phyloP scores from a whole-genome alignment of 768 basidiomycete genomes.

The Suillus subluteus region DNA sequence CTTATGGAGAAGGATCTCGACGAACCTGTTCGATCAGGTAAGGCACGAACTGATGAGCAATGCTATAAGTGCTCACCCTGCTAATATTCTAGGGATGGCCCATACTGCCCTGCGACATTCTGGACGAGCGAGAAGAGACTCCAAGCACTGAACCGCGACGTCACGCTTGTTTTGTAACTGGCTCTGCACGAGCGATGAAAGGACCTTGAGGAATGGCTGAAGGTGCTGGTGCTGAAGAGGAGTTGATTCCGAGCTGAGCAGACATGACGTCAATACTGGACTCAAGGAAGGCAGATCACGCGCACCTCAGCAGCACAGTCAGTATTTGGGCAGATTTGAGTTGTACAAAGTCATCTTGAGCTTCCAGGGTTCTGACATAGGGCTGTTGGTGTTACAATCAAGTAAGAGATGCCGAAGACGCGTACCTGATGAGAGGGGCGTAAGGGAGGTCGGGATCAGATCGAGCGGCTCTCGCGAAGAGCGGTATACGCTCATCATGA shows the following conservation, averaged over 20 bases:
- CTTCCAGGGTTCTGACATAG: conserved; percentile 67
- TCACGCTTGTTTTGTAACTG: conserved; percentile 73
- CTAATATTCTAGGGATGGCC: conserved; percentile 67
- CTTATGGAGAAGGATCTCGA: conserved; percentile 80
- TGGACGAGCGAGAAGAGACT: conserved; percentile 79
- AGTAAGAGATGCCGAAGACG: background rate
- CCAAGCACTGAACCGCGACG: conserved; percentile 89
- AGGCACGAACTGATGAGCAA: too few species aligned
- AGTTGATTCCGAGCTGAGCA: conserved; percentile 50
- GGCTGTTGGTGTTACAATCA: conserved; percentile 14
- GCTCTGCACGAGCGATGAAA: conserved; percentile 65
- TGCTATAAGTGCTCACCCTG: conserved; percentile 51
- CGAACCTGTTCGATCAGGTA: conserved; percentile 51
- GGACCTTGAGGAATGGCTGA: conserved; percentile 59
- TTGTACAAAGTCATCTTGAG: conserved; percentile 94
- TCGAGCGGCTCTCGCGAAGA: conserved; percentile 66
- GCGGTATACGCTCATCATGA: conserved; percentile 83
- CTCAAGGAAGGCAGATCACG: conserved; percentile 17
- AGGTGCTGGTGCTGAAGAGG: conserved; percentile 56
- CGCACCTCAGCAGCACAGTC: conserved; percentile 79
- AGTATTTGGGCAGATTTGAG: conserved; percentile 88
- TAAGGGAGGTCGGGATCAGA: conserved; percentile 83
- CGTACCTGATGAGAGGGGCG: conserved; percentile 73
- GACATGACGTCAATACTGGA: conserved; percentile 10
- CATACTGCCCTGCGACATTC: conserved; percentile 83